These are phyloP conservation scores for Xerocomellus amylosporus DNA, from an alignment of 768 basidiomycete species.

Conservation along the genomic window DNA sequence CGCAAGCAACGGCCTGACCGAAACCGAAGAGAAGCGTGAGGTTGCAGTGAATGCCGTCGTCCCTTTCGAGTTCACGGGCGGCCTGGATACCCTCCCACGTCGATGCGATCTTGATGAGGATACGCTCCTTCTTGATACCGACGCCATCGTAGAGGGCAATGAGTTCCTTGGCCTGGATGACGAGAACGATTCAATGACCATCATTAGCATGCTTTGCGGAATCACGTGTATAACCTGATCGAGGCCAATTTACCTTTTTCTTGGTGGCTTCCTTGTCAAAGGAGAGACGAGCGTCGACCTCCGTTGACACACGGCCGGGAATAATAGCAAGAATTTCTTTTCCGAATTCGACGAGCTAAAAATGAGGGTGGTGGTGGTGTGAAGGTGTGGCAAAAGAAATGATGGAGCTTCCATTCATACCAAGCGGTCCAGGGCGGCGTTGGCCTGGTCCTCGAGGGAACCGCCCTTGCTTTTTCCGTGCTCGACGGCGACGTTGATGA, in stretches of 20 bases:
- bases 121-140: conserved; percentile 89
- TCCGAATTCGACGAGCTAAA: conserved; percentile 95
- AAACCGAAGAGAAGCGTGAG: conserved; percentile 99
- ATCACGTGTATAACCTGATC: conserved; percentile 24
- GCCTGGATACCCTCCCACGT: conserved; percentile 99
- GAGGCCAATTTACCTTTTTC: conserved; percentile 56
- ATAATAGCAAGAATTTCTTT: conserved; percentile 93
- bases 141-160: conserved; percentile 94
- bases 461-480: conserved; percentile 82
- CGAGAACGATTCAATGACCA: conserved; percentile 2
- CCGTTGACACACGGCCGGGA: conserved; percentile 97
- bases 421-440: conserved; percentile 84
- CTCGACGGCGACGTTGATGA: conserved; percentile 73
- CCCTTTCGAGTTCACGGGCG: conserved; percentile 89
- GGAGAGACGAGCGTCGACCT: conserved; percentile 96
- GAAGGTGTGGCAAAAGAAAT: conserved; percentile 6
- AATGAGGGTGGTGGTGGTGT: conserved; percentile 16
- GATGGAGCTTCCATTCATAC: conserved; percentile 44
- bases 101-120: conserved; percentile 99
- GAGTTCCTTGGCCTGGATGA: conserved; percentile 67
- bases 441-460: conserved; percentile 68
- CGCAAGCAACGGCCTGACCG: conserved; percentile 97
- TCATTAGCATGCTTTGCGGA: conserved; percentile 11
- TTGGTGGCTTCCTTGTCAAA: conserved; percentile 94
- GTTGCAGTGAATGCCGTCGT: conserved; percentile 97